Percentiles rank a stretch among this genome's conserved stretches.
Conservation (phyloP, 148 eudicot genomes). For the Limonium bicolor region DNA sequence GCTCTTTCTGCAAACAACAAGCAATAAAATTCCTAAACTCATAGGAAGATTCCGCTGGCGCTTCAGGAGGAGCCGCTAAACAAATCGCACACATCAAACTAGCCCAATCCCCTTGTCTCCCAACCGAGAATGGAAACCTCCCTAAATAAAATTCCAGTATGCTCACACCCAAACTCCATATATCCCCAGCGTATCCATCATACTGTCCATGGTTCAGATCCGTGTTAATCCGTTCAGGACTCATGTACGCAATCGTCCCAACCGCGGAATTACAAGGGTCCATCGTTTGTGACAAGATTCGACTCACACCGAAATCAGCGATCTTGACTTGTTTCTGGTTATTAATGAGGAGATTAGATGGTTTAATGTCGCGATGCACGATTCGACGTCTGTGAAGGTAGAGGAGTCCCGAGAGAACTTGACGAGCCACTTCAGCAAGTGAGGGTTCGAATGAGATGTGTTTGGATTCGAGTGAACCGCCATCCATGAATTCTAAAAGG, state of each 20-base stretch:
- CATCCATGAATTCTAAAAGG: conserved; percentile 59
- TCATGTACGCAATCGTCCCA: conserved; percentile 86
- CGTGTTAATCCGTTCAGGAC: conserved; percentile 70
- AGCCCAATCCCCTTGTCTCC: conserved; percentile 72
- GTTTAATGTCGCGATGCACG: conserved; percentile 79
- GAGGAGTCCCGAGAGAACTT: conserved; percentile 38
- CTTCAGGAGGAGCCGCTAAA: conserved; percentile 62
- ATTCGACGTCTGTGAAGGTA: conserved; percentile 52
- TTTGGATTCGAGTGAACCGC: conserved; percentile 51
- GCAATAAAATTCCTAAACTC: conserved; percentile 61
- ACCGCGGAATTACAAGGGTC: conserved; percentile 76
- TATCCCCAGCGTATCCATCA: conserved; percentile 75
- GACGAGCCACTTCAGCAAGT: conserved; percentile 38
- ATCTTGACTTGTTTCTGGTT: conserved; percentile 33
- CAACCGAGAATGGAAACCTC: conserved; percentile 52
- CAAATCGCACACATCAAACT: conserved; percentile 77
- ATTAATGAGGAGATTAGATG: conserved; percentile 59
- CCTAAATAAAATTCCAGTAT: conserved; percentile 66
- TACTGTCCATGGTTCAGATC: conserved; percentile 71
- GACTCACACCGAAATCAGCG: conserved; percentile 65
- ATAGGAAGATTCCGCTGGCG: conserved; percentile 41
- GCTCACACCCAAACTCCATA: conserved; percentile 82
- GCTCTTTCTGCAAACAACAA: conserved; percentile 74
- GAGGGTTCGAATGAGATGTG: conserved; percentile 31
- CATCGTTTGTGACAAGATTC: conserved; percentile 63